Evolutionary conservation across 805 yeast species (phyloP), one percentile per base, ranked within the genome.

Genomic region (Barnettozyma wickerhamii): DNA sequence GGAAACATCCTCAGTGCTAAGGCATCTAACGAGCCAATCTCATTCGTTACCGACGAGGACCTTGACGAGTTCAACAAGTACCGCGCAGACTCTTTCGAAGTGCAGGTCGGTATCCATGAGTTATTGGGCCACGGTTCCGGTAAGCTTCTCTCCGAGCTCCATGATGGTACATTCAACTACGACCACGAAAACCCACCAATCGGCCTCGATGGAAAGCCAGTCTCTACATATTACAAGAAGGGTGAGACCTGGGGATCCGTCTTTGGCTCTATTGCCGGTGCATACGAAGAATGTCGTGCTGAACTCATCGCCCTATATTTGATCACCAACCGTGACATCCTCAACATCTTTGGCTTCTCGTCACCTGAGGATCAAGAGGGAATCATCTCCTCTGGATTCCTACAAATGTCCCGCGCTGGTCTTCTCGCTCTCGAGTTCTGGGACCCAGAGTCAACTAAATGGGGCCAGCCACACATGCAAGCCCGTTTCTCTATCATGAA

Each of bases 381-480:
- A 42, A 74, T 86, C 38, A 70, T 77, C 33, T 76, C 73, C 53
- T 71, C 84, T 31, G 85, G 90, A 13, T 84, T 80, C 50, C 65
- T 87, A 48, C 79, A 77, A 49, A 88, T 88, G 96, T 84, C 88
- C 19, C 74, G 95, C 52, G 95, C 95, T 6, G 96, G 96, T 43
- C 67, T 88, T 37, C 56, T 84, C 27, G 91, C 85, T 7, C 71
- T 88, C 56, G 95, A 88, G 61, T 85, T 74, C 59, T 88, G 95
- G 88, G 95, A 88, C 61, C 95, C 95, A 30, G 63, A 64, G 33
- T 73, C 86, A 21, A 66, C 69, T 44, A 87, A 86, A 64, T 88
- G 96, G 95, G 96, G 96, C 23, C 96, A 88, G 66, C 81, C 96
- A 12, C 96, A 88, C 60, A 86, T 87, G 88, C 95, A 87, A 66